A percentile compares a stretch with the other conserved stretches of the same genome.
These are phyloP conservation scores for Geopyxis carbonaria DNA, from an alignment of 495 filamentous ascomycete genomes.

Conservation along the genomic window DNA sequence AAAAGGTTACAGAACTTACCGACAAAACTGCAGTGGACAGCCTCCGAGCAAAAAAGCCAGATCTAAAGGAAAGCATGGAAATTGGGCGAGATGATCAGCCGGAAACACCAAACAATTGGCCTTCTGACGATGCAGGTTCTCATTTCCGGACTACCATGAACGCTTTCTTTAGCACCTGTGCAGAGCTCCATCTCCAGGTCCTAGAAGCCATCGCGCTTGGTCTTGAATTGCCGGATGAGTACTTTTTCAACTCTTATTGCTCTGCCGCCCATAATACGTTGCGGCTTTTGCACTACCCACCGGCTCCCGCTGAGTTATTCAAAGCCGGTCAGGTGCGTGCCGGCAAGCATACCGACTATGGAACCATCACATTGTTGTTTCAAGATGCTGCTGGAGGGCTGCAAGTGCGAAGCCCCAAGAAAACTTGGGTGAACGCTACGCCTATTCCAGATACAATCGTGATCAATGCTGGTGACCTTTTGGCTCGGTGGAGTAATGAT, in stretches of 20 bases:
- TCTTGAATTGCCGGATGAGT: slow-evolving; percentile 46
- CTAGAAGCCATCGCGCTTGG: slow-evolving; percentile 84
- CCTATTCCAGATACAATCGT: slow-evolving; percentile 71
- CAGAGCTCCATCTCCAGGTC: slow-evolving; percentile 54
- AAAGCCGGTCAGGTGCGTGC: slow-evolving; percentile 53
- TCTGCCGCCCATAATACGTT: slow-evolving; percentile 68
- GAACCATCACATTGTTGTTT: slow-evolving; percentile 74
- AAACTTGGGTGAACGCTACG: slow-evolving; percentile 64
- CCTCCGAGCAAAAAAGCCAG: slow-evolving; percentile 35
- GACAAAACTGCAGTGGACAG: slow-evolving; percentile 31
- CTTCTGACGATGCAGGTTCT: slow-evolving; percentile 42
- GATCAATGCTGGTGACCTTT: slow-evolving; percentile 77
- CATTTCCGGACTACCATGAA: slow-evolving; percentile 61
- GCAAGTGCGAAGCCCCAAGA: slow-evolving; percentile 63
- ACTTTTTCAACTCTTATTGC: slow-evolving; percentile 63
- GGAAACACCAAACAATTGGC: slow-evolving; percentile 63
- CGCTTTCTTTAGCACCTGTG: slow-evolving; percentile 54
- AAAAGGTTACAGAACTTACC: slow-evolving; percentile 38
- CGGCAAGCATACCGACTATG: slow-evolving; percentile 80
- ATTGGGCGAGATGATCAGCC: slow-evolving; percentile 41
- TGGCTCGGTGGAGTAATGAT: slow-evolving; percentile 83
- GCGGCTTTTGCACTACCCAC: slow-evolving; percentile 76
- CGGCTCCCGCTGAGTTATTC: slow-evolving; percentile 51
- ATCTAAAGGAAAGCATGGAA: slow-evolving; percentile 56
- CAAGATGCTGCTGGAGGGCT: slow-evolving; percentile 70